A percentile compares a stretch with the other conserved stretches of the same genome.
Conservation (phyloP, 768 basidiomycete species). For the Mycena pura region DNA sequence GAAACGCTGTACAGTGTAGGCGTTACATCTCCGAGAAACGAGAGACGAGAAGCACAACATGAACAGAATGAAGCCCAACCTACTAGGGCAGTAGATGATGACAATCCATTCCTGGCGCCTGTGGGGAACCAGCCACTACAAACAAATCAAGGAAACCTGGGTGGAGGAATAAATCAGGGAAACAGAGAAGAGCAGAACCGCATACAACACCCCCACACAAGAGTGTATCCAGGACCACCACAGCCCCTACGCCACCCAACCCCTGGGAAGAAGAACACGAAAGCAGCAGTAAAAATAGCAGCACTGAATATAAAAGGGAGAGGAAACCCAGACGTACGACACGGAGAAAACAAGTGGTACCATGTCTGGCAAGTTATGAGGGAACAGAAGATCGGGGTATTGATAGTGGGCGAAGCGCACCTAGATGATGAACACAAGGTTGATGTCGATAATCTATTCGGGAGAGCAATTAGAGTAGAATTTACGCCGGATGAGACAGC, state of each 20-base stretch:
- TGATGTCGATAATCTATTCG: slow-evolving; percentile 4
- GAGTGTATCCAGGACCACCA: neutral
- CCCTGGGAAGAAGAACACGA: slow-evolving; percentile 2
- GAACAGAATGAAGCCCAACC: too few relatives aligned
- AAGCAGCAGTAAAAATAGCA: neutral
- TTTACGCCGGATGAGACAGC: neutral
- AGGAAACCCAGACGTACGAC: neutral
- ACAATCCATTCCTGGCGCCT: too few relatives aligned
- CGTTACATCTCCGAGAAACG: too few relatives aligned
- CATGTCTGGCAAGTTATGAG: slow-evolving; percentile 10
- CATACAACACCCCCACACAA: too few relatives aligned
- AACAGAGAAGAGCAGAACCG: too few relatives aligned
- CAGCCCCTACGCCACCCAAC: neutral
- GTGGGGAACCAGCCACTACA: neutral
- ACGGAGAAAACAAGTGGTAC: slow-evolving; percentile 20
- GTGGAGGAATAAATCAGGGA: too few relatives aligned
- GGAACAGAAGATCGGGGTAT: slow-evolving; percentile 1
- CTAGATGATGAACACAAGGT: neutral
- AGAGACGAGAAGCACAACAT: too few relatives aligned
- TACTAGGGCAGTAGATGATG: too few relatives aligned
- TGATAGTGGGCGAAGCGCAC: slow-evolving; percentile 22
- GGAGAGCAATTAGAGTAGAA: neutral
- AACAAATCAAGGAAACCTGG: too few relatives aligned
- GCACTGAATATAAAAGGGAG: slow-evolving; percentile 19
- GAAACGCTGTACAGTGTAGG: neutral